phyloP scores from a whole-genome alignment of 2,329 filamentous ascomycete species.

The Fusarium hainanense region DNA sequence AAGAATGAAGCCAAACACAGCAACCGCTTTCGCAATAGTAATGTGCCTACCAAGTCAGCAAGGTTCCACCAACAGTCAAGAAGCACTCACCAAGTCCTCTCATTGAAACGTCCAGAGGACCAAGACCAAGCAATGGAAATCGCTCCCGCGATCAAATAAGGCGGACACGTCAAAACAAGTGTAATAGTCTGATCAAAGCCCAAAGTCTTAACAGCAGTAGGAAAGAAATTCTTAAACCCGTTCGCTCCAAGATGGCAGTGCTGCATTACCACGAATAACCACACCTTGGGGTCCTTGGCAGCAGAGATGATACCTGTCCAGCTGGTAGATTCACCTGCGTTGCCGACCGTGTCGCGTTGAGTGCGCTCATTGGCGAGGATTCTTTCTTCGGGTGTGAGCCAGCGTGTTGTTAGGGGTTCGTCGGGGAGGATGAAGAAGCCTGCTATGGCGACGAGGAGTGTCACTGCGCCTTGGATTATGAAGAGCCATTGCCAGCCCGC shows the following conservation, averaged over 20 bases:
- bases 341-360: constrained; percentile 59
- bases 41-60: constrained; percentile 50
- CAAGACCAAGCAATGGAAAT: constrained; percentile 38
- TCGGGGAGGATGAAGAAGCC: constrained; percentile 46
- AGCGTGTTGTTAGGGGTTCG: constrained; percentile 56
- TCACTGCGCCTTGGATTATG: constrained; percentile 69
- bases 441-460: constrained; percentile 37
- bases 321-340: constrained; percentile 52
- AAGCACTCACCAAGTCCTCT: constrained; percentile 53
- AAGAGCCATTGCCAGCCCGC: constrained; percentile 61
- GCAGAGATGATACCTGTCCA: constrained; percentile 59
- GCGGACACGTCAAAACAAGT: constrained; percentile 50
- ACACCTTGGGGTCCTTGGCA: constrained; percentile 57
- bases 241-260: constrained; percentile 62
- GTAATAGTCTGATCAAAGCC: constrained; percentile 43
- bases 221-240: constrained; percentile 54
- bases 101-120: constrained; percentile 58
- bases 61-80: fast-evolving
- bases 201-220: constrained; percentile 43
- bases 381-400: constrained; percentile 57
- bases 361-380: constrained; percentile 54
- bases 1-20: constrained; percentile 45
- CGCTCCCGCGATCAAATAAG: constrained; percentile 54
- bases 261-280: constrained; percentile 61
- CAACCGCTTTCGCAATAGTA: constrained; percentile 54